Percentiles rank a stretch among this genome's conserved stretches.
phyloP scores from a whole-genome alignment of 208 protist genomes.

The Trypanosoma cruzi region DNA sequence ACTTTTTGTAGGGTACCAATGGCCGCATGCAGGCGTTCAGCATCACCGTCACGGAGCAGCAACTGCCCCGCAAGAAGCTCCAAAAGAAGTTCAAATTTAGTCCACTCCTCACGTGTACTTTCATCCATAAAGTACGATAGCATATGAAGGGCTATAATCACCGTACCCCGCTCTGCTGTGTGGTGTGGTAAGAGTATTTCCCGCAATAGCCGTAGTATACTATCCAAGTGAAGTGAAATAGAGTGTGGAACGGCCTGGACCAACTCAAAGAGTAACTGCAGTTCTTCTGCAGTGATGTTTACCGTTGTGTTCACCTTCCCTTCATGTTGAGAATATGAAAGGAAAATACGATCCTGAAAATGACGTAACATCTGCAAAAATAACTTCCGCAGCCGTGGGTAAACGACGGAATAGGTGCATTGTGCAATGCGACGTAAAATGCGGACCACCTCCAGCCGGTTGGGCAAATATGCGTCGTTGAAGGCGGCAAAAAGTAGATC shows the following conservation, averaged over 20 bases:
- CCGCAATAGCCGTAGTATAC: slow-evolving; percentile 40
- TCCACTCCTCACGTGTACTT: slow-evolving; percentile 53
- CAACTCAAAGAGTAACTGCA: slow-evolving; percentile 42
- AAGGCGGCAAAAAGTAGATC: slow-evolving; percentile 66
- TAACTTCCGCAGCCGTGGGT: slow-evolving; percentile 70
- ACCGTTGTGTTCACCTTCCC: slow-evolving; percentile 2
- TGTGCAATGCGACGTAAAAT: slow-evolving; percentile 68
- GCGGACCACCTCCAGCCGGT: slow-evolving; percentile 57
- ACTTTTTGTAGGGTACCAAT: slow-evolving; percentile 67
- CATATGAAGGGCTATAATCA: slow-evolving; percentile 63
- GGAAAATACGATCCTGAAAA: slow-evolving; percentile 29
- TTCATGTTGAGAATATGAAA: neutral
- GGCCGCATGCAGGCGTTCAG: slow-evolving; percentile 44
- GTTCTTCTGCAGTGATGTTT: slow-evolving; percentile 26
- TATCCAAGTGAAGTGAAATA: slow-evolving; percentile 45
- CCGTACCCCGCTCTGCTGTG: slow-evolving; percentile 38
- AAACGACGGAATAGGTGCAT: slow-evolving; percentile 52
- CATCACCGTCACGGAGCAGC: slow-evolving; percentile 60
- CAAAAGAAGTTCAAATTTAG: slow-evolving; percentile 66
- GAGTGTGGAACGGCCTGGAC: slow-evolving; percentile 35
- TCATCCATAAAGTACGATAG: slow-evolving; percentile 75
- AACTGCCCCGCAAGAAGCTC: slow-evolving; percentile 64
- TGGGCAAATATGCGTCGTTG: slow-evolving; percentile 65
- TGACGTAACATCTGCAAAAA: slow-evolving; percentile 57
- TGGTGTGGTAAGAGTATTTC: slow-evolving; percentile 39